Evolutionary conservation across 73 alveolate genomes (phyloP), one percentile per base, ranked within the genome.

Genomic region (Tetrahymena borealis): DNA sequence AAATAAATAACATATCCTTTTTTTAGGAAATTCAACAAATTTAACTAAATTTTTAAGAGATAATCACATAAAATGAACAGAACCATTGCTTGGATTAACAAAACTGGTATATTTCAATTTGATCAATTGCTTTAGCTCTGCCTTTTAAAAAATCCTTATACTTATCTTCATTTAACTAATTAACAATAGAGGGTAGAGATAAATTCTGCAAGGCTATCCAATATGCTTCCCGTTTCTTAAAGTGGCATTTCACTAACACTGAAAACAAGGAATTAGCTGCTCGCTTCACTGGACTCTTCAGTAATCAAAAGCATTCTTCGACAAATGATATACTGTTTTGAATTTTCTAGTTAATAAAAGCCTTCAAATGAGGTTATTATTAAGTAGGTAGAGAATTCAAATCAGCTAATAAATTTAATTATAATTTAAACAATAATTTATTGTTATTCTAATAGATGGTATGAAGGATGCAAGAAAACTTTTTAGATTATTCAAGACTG

Each of bases 201-300:
- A 97, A 97, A 78, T 94, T 97, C 93, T 96, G 98, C 96, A 97
- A 97, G 78, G 99, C 96, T 11, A 96, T 97, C 91, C 95, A 97
- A 93, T 97, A 97, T 90, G 98, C 96, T 4, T 92, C 96, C 20
- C 91, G 99, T 85, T 43, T 96, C 91, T 40, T 97, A 39, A 97
- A 94, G 94, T 94, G 96, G 96, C 92, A 95, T 40, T 91, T 91
- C 7, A 90, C 90, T n/a, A 91, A 91, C 39, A 85, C 37, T 15
- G 94, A 90, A 18, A 90, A 95, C 79, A 94, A 95, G 31, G 92
- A 95, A 94, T 78, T 95, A 39, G 96, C 98, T 28, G 94, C 94
- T 90, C 78, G 94, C 85, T 95, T 95, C 94, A 79, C 94, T 78
- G 96, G 95, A 20, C 94, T 95, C 41, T 95, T 94, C 79, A 91